phyloP scores from a whole-genome alignment of 2,329 filamentous ascomycete genomes.

The Seiridium unicorne region DNA sequence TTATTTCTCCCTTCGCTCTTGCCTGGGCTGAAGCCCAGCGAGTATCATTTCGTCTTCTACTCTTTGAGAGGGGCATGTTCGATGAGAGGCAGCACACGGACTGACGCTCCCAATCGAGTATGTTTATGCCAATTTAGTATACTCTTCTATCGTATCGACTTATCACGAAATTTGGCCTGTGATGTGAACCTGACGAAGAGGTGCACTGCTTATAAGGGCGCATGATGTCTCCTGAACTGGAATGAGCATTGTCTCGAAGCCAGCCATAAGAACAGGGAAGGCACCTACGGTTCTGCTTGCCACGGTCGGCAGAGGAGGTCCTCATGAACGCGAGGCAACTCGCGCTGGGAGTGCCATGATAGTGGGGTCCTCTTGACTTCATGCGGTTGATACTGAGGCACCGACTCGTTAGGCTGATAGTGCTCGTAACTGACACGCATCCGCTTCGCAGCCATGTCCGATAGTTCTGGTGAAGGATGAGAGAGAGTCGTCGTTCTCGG shows the following conservation, averaged over 20 bases:
- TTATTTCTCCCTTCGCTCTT: too few species aligned
- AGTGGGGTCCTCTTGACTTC: slow-evolving; percentile 35
- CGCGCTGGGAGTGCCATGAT: slow-evolving; percentile 35
- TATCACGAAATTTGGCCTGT: background rate
- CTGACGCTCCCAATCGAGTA: too few species aligned
- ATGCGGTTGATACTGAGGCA: slow-evolving; percentile 21
- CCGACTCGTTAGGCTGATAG: slow-evolving; percentile 36
- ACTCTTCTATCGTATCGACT: too few species aligned
- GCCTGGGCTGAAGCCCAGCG: too few species aligned
- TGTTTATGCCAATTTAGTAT: too few species aligned
- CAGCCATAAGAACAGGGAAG: slow-evolving; percentile 26
- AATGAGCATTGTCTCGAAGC: slow-evolving; percentile 26
- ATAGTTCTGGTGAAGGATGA: slow-evolving; percentile 27
- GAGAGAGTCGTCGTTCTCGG: slow-evolving; percentile 36
- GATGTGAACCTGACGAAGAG: background rate
- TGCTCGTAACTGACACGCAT: slow-evolving; percentile 46
- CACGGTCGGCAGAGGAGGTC: slow-evolving; percentile 47
- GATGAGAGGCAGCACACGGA: too few species aligned
- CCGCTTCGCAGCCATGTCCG: slow-evolving; percentile 43
- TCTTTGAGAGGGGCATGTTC: too few species aligned
- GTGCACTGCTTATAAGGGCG: slow-evolving; percentile 36
- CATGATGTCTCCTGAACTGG: slow-evolving; percentile 42
- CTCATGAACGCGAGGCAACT: slow-evolving; percentile 48
- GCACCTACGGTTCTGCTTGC: slow-evolving; percentile 47
- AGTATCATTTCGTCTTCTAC: too few species aligned